Base-by-base conservation (phyloP, 441 rosid species). In the Gossypium lobatum region DNA sequence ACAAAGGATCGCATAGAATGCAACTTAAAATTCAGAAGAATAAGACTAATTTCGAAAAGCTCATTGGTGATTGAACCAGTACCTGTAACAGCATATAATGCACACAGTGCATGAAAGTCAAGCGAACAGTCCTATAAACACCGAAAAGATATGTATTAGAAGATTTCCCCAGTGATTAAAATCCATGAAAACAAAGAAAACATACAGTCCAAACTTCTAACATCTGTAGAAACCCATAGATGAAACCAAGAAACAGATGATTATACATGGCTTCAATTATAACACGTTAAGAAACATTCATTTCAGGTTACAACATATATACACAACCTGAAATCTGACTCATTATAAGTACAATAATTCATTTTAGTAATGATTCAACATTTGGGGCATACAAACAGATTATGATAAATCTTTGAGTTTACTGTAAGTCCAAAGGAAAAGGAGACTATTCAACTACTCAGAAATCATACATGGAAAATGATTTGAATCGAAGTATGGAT, bases 11-110 rank as follows among this genome's bases (percentile, higher is more conserved):
- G 1, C 16, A 37, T 18, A 18, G 31, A 39, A 14, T 11, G 7
- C 34, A 42, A 45, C 34, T 65, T 65, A 54, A 45, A 28, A 64
- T 42, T 52, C 17, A 64, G 45, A 39, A 20, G 54, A 42, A 6
- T 65, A 34, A 25, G 34, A 45, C 3, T 48, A 48, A 65, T 65
- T 5, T 48, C 17, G 16, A 65, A 20, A 42, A 21, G 70, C 46
- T 21, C 53, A 45, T 42, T 5, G 34, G 70, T 65, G n/a, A 65
- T 64, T 54, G 72, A 50, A 75, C 61, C 11, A 76, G 69, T 90
- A 93, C 99, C 99, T 26, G 99, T 96, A 80, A 96, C 97, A 57
- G 99, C 98, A 80, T 95, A 95, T 58, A 93, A 75, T 52, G 99
- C 99, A 80, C 98, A 96, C 52, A 96, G 79, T 37, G 83, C 89